These are phyloP conservation scores for Crucihimalaya himalaica DNA, from an alignment of 345 rosid genomes.

Conservation along the genomic window DNA sequence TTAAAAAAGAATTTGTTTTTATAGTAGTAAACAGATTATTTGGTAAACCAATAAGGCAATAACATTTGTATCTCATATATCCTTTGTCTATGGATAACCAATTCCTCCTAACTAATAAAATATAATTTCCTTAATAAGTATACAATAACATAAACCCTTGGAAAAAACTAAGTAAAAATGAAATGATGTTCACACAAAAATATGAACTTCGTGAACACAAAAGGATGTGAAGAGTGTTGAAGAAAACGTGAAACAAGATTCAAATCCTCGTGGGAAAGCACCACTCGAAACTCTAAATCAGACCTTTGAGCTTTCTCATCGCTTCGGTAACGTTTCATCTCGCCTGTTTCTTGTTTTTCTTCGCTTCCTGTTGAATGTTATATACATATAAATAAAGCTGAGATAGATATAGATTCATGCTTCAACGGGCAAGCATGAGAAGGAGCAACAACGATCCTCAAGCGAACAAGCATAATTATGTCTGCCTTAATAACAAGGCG, in stretches of 20 bases:
- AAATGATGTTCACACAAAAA: neutral
- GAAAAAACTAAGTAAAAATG: neutral
- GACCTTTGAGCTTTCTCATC: neutral
- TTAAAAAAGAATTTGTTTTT: no score
- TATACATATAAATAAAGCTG: neutral
- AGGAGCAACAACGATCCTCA: conserved; percentile 29
- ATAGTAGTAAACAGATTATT: neutral
- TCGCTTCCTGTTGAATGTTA: neutral
- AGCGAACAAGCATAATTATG: conserved; percentile 10
- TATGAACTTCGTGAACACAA: conserved; percentile 18
- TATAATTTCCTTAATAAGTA: neutral
- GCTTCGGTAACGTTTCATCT: conserved; percentile 27
- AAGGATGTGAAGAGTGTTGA: conserved; percentile 14
- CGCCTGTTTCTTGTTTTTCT: conserved; percentile 16
- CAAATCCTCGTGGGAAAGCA: conserved; percentile 37
- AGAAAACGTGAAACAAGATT: conserved; percentile 31
- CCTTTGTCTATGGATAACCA: neutral
- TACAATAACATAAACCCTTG: neutral
- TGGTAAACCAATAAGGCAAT: neutral
- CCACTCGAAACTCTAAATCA: neutral
- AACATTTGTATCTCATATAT: neutral
- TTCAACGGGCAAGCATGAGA: conserved; percentile 31
- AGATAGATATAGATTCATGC: conserved; percentile 11
- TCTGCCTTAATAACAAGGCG: conserved; percentile 13
- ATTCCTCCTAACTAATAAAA: neutral